Conservation (phyloP, 306 rosid species). For the Cicer bijugum region DNA sequence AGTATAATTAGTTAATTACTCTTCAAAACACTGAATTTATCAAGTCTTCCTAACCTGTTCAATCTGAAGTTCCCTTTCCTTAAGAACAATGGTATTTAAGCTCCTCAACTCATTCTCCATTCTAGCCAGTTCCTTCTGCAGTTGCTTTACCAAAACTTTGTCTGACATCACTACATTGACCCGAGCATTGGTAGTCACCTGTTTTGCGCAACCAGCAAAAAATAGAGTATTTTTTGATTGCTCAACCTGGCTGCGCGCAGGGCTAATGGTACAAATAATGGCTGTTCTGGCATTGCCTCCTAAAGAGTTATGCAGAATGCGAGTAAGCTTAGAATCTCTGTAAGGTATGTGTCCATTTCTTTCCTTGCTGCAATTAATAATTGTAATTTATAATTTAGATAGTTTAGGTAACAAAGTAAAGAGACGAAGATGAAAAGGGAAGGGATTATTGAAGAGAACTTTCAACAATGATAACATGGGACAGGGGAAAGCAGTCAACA, state of each 20-base stretch:
- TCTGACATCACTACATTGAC: conserved; percentile 80
- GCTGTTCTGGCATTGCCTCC: conserved; percentile 98
- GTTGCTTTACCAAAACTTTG: conserved; percentile 81
- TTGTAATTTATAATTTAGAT: conserved; percentile 30
- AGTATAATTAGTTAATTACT: conserved; percentile 7
- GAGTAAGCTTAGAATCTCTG: conserved; percentile 90
- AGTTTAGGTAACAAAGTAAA: conserved; percentile 3
- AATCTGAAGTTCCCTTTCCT: conserved; percentile 78
- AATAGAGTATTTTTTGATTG: conserved; percentile 87
- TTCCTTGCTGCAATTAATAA: conserved; percentile 73
- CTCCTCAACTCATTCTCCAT: conserved; percentile 68
- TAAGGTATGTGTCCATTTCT: conserved; percentile 80
- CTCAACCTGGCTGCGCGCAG: conserved; percentile 77
- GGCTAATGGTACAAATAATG: conserved; percentile 88
- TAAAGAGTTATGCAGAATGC: conserved; percentile 86
- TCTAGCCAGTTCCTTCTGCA: conserved; percentile 72
- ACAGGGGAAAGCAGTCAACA: conserved; percentile 9
- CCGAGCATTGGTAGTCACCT: conserved; percentile 84
- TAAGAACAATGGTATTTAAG: conserved; percentile 54
- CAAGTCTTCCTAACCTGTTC: conserved; percentile 65
- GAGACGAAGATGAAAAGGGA: conserved; percentile 25
- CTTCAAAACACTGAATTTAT: conserved; percentile 24
- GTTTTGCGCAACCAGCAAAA: conserved; percentile 86
- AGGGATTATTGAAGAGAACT: conserved; percentile 32
- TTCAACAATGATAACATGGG: conserved; percentile 7